Evolutionary conservation across 2,329 filamentous ascomycete genomes (phyloP).

Genomic region (Alternaria incomplexa): DNA sequence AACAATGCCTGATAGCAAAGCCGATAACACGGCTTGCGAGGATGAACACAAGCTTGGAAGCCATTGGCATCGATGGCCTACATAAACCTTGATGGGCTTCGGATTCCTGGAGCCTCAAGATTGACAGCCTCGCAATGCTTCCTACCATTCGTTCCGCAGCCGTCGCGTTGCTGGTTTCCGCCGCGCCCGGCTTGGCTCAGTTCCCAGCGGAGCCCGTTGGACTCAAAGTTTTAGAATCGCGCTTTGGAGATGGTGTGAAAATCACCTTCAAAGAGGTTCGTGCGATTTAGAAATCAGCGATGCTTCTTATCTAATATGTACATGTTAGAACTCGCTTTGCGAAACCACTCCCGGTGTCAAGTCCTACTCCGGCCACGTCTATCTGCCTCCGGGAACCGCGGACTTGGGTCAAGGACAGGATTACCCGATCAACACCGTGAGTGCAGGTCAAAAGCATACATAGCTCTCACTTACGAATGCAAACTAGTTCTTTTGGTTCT

Average conservation of each 20-base stretch:
- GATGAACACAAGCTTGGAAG: neutral
- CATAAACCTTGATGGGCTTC: neutral
- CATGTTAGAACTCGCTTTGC: constrained; percentile 53
- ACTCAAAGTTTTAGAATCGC: constrained; percentile 23
- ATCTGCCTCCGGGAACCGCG: constrained; percentile 23
- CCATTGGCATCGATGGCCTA: constrained; percentile 2
- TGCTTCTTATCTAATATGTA: neutral
- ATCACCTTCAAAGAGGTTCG: constrained; percentile 36
- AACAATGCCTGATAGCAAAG: neutral
- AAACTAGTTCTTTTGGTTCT: constrained; percentile 53
- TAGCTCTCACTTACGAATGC: neutral
- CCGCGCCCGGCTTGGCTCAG: constrained; percentile 14
- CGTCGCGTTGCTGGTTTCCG: constrained; percentile 9
- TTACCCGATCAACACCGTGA: constrained; percentile 22
- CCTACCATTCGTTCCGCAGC: neutral
- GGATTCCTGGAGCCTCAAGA: neutral
- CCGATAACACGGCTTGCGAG: neutral
- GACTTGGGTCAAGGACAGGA: constrained; percentile 27
- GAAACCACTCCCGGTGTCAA: constrained; percentile 61
- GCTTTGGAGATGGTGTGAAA: constrained; percentile 27
- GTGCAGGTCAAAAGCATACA: neutral
- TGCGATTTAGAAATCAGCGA: neutral
- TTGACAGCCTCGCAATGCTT: constrained; percentile 7
- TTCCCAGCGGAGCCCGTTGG: constrained; percentile 18
- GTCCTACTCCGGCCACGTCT: constrained; percentile 59